Evolutionary conservation across 257 asterid species (phyloP).

Genomic region (Nicotiana undulata): DNA sequence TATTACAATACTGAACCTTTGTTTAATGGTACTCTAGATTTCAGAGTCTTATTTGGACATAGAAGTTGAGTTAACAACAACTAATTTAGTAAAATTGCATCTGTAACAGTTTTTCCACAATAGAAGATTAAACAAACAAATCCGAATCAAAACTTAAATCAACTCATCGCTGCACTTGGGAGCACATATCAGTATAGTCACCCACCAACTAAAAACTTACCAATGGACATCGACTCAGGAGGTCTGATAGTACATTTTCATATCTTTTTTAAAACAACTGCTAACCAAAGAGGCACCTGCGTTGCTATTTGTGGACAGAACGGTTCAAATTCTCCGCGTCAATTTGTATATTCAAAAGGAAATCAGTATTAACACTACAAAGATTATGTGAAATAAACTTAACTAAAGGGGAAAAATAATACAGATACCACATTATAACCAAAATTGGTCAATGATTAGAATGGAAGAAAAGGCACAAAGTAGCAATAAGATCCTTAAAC

Average conservation of each 20-base stretch:
- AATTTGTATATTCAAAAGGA: background rate
- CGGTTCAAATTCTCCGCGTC: conserved; percentile 88
- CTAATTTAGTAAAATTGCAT: no score
- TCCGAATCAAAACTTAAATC: no score
- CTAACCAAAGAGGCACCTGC: conserved; percentile 84
- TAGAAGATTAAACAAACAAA: no score
- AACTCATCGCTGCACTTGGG: no score
- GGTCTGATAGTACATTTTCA: conserved; percentile 70
- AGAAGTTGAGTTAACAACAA: no score
- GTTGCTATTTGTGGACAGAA: conserved; percentile 64
- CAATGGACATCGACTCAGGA: conserved; percentile 86
- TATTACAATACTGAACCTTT: no score
- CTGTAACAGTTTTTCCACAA: no score
- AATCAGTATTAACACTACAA: background rate
- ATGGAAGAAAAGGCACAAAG: background rate
- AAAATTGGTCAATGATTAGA: conserved; percentile 2
- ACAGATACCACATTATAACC: background rate
- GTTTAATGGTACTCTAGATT: no score
- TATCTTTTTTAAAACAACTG: conserved; percentile 86
- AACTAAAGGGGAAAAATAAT: no score
- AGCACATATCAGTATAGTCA: no score
- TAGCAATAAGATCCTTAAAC: background rate
- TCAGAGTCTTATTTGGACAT: no score
- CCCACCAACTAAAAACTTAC: conserved; percentile 40
- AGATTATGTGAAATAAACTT: background rate